Base-by-base conservation (phyloP, 2,329 filamentous ascomycete species). In the Fusarium concolor region DNA sequence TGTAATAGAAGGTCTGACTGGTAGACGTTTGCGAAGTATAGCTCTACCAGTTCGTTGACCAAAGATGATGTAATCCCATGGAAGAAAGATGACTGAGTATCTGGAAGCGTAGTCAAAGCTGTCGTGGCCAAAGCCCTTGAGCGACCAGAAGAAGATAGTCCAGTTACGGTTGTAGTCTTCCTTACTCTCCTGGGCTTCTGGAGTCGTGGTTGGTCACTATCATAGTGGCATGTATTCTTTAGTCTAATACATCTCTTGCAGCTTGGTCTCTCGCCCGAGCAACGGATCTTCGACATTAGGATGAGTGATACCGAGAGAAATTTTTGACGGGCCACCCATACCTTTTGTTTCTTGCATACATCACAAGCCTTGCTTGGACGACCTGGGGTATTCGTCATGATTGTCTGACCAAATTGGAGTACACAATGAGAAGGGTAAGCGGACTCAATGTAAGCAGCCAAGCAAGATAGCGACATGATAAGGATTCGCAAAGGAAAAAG, bases 271-370 rank as follows among this genome's bases (percentile, higher is more conserved):
- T 72, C 69, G 5, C 64, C 65, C 0, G 67, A 67, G 22, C 70
- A 72, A 9, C 69, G 67, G 12, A 72, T 62, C 70, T 71, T 5
- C n/a, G n/a, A n/a, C n/a, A n/a, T n/a, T n/a, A n/a, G n/a, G n/a
- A n/a, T n/a, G n/a, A n/a, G n/a, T n/a, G n/a, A n/a, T n/a, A n/a
- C n/a, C n/a, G n/a, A n/a, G n/a, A n/a, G n/a, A n/a, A n/a, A n/a
- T 24, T 24, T 24, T 6, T 6, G 22, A 24, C 4, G 6, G 6
- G 22, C 6, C 22, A 24, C 6, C 1, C 20, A 22, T 35, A 67
- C 66, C 56, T 72, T 72, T 41, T 70, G 69, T 5, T 29, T 38
- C n/a, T 63, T 71, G n/a, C 70, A 71, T 10, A 56, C 20, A 3
- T 37, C 24, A 1, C 70, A 72, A 1, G 70, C 69, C 3, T 52